These are phyloP conservation scores for Trichoderma reesei DNA, from an alignment of 495 filamentous ascomycete genomes.

Conservation along the genomic window DNA sequence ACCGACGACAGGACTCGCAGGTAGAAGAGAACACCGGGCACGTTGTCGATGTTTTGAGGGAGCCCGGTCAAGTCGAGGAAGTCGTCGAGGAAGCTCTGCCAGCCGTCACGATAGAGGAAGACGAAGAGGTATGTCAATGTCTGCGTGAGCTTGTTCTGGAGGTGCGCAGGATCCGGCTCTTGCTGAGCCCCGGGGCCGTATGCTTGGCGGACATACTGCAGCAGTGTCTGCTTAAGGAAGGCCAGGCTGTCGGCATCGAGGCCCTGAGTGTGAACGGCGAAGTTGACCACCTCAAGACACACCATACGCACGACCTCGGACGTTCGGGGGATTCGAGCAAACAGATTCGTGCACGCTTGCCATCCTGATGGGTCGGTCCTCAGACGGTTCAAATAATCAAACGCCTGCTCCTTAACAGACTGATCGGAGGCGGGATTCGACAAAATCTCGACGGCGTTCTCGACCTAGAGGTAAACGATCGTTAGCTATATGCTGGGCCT, in stretches of 20 bases:
- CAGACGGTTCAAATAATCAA: constrained; percentile 76
- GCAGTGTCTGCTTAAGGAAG: constrained; percentile 63
- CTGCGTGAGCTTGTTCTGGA: constrained; percentile 97
- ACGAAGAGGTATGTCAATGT: constrained; percentile 89
- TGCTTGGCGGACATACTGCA: constrained; percentile 62
- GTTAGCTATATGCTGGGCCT: neutral
- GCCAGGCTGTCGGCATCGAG: constrained; percentile 57
- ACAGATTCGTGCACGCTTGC: constrained; percentile 78
- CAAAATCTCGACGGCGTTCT: constrained; percentile 86
- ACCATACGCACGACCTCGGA: constrained; percentile 80
- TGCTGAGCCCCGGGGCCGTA: constrained; percentile 52
- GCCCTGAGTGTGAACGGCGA: constrained; percentile 64
- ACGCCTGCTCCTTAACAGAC: constrained; percentile 71
- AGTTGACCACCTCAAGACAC: constrained; percentile 84
- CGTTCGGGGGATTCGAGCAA: constrained; percentile 67
- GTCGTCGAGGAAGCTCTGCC: constrained; percentile 84
- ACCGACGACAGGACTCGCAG: constrained; percentile 77
- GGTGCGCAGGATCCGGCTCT: constrained; percentile 52
- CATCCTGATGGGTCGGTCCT: constrained; percentile 68
- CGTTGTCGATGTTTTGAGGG: constrained; percentile 53
- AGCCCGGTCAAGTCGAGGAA: constrained; percentile 58
- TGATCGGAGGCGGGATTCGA: constrained; percentile 66
- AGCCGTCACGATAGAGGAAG: constrained; percentile 69
- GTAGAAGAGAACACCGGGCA: constrained; percentile 71
- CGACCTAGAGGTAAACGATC: constrained; percentile 48